A percentile compares a stretch with the other conserved stretches of the same genome.
phyloP scores from a whole-genome alignment of 2,329 filamentous ascomycete species.

The Colletotrichum destructivum region DNA sequence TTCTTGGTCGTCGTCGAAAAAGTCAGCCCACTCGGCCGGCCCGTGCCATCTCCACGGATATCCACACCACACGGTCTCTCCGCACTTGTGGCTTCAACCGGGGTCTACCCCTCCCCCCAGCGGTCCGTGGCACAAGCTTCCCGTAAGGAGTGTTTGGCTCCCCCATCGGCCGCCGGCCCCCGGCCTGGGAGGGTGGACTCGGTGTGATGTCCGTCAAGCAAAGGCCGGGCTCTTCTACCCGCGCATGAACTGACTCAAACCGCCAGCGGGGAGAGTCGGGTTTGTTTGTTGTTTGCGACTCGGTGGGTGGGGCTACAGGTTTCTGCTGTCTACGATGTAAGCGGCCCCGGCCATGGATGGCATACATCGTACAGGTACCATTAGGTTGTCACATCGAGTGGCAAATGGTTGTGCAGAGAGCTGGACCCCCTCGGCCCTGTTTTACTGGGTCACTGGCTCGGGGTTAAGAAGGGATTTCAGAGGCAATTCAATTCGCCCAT shows the following conservation, averaged over 20 bases:
- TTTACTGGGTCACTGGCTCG: too few relatives aligned
- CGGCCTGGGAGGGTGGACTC: neutral
- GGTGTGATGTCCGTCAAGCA: slow-evolving; percentile 22
- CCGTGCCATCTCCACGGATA: neutral
- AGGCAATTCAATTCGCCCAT: slow-evolving; percentile 2
- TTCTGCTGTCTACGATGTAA: too few relatives aligned
- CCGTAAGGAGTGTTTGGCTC: neutral
- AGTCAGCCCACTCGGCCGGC: neutral
- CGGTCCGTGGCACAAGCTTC: slow-evolving; percentile 10
- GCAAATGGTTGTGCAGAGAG: too few relatives aligned
- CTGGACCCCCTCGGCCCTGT: too few relatives aligned
- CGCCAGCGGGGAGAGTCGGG: neutral
- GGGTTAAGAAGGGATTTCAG: too few relatives aligned
- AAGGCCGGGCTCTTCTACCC: slow-evolving; percentile 5
- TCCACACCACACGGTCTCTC: neutral
- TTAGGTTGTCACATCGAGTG: neutral
- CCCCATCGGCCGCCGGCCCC: neutral
- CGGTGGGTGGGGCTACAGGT: too few relatives aligned
- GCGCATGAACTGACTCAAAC: slow-evolving; percentile 25
- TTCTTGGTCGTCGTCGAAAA: neutral
- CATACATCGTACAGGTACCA: neutral
- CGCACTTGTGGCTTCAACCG: neutral
- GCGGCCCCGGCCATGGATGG: neutral
- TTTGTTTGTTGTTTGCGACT: neutral
- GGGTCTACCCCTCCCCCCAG: slow-evolving; percentile 5